These are phyloP conservation scores for Perkinsela sp. DNA, from an alignment of 208 protist species.

Conservation along the genomic window DNA sequence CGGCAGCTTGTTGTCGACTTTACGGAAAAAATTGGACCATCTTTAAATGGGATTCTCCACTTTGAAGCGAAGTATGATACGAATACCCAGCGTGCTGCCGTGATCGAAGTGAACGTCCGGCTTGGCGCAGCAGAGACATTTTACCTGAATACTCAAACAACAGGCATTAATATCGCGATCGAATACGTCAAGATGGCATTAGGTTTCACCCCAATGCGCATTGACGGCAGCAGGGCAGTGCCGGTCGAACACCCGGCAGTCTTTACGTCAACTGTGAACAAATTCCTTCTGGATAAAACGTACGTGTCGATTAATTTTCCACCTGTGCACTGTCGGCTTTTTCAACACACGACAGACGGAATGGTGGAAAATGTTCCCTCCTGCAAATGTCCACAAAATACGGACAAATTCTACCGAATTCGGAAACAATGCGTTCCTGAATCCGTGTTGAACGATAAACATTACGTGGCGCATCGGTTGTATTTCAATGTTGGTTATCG, in stretches of 20 bases:
- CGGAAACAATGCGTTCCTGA: background rate
- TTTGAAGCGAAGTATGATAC: constrained; percentile 49
- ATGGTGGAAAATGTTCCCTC: background rate
- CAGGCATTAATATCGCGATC: background rate
- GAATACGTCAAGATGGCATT: background rate
- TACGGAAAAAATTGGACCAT: constrained; percentile 7
- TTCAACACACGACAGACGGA: background rate
- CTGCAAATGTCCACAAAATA: background rate
- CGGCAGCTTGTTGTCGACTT: constrained; percentile 15
- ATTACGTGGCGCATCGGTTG: background rate
- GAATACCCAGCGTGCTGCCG: constrained; percentile 8
- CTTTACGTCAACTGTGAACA: background rate
- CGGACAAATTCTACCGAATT: background rate
- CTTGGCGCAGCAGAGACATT: constrained; percentile 38
- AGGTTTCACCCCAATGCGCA: background rate
- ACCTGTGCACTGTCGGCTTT: background rate
- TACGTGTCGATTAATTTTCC: background rate
- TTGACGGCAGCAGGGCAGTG: background rate
- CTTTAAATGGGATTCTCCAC: constrained; percentile 28
- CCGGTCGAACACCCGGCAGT: background rate
- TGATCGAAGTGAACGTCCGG: constrained; percentile 52
- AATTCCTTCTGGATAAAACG: background rate
- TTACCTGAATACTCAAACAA: background rate
- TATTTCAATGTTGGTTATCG: background rate
- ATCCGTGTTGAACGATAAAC: background rate